Base-by-base conservation (phyloP, 768 basidiomycete species). In the Lentinula aciculospora region DNA sequence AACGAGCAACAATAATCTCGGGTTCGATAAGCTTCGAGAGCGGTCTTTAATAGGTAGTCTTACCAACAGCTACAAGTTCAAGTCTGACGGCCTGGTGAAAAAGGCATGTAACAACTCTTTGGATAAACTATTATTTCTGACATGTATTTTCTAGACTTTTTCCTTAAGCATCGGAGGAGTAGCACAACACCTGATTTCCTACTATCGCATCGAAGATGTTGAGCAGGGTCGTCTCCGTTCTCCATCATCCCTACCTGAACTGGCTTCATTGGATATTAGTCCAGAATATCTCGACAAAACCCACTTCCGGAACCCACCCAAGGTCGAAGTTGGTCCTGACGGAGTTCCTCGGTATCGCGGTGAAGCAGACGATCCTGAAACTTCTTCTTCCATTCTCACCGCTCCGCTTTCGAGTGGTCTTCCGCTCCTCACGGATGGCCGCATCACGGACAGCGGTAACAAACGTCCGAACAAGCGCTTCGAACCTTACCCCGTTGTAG, bases 1-100 rank as follows among this genome's bases (percentile, higher is more conserved):
- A 55, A 63, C 76, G 0, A 75, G 65, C 36, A 37, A 28, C 21
- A 37, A 28, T 31, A n/a, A 39, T 31, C 66, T 74, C 10, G 74
- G 78, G 32, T 70, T 89, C 56, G 89, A 93, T 67, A 83, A 85
- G 62, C 79, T 85, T 42, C 81, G 86, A 47, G 94, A 97, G 70
- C 77, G 93, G 49, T 84, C 82, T 25, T 78, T 98, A 34, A 83
- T 96, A 51, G 95, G 95, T 31, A 94, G 92, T 65, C 72, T 98
- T 66, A 97, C 94, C 8, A 94, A 93, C 72, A 89, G 84, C 68
- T 88, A 90, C 79, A 93, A 93, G 71, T 98, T 96, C 81, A 96
- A 95, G 68, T 71, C 80, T 0, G 88, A 93, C 58, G 96, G 96
- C 6, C 81, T 98, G 70, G 93, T 98, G 85, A 98, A 98, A 79